Base-by-base conservation (phyloP, 2,329 filamentous ascomycete species). In the Penicillium paneum region DNA sequence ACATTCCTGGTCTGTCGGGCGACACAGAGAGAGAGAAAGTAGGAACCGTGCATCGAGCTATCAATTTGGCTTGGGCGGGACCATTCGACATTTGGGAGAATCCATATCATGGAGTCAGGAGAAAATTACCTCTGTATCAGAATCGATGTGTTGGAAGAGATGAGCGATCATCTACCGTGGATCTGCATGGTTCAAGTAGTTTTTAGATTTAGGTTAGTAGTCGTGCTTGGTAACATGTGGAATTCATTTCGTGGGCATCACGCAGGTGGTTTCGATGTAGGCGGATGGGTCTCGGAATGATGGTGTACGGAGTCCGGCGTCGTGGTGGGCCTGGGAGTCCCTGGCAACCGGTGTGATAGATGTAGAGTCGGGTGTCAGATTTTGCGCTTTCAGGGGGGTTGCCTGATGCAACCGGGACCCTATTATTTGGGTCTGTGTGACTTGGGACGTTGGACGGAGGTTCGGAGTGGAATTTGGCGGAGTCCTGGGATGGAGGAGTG, bases 71-170 rank as follows among this genome's bases (percentile, higher is more conserved):
- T 8, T 8, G 17, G 31, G 26, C 21, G 32, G n/a, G 44, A 8
- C 15, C 19, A 21, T 52, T 19, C n/a, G 28, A 32, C 26, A 31
- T 50, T 21, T 32, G 40, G 12, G 2, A 12, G 24, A 41, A n/a
- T 32, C 26, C 36, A 29, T n/a, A 31, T 28, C 21, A 36, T 11
- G n/a, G 28, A 39, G 19, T 13, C 17, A 24, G 29, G 10, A n/a
- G 12, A 52, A 52, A 55, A 55, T 55, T 55, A 55, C 47, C 48
- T 45, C 48, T 45, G 47, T 55, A 21, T 55, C 52, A 55, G 48
- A 55, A 45, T 39, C 49, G 52, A 55, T 55, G 41, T 55, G 52
- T 55, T 54, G 46, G 46, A 50, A 49, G 10, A 29, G 43, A 49
- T 48, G 43, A 36, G 43, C 13, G 40, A 51, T 40, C 48, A 2